Percentiles rank a stretch among this genome's conserved stretches.
These are phyloP conservation scores for Pseudonectria buxi DNA, from an alignment of 2,329 filamentous ascomycete genomes.

Conservation along the genomic window DNA sequence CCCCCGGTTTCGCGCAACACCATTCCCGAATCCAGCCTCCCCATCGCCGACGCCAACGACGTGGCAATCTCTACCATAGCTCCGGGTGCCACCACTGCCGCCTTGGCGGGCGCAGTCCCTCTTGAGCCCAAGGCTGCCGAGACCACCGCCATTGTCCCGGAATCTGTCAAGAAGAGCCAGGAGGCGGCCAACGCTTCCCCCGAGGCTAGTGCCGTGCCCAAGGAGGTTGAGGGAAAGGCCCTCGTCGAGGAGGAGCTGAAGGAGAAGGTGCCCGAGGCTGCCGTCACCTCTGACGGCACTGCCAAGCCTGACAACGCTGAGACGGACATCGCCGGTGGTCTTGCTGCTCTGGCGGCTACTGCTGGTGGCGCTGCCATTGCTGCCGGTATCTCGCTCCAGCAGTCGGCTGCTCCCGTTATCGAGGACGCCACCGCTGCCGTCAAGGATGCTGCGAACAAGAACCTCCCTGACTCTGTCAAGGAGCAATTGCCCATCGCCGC, in stretches of 20 bases:
- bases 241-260: conserved; percentile 65
- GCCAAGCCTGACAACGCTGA: conserved; percentile 48
- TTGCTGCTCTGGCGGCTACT: conserved; percentile 32
- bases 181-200: conserved; percentile 55
- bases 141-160: conserved; percentile 21
- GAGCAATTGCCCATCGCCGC: conserved; percentile 43
- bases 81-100: conserved; percentile 58
- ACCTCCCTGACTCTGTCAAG: conserved; percentile 49
- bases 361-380: conserved; percentile 28
- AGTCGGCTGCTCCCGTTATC: conserved; percentile 32
- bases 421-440: conserved; percentile 29
- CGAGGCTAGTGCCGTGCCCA: conserved; percentile 60
- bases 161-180: conserved; percentile 65
- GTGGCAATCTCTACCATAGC: conserved; percentile 46
- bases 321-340: conserved; percentile 31
- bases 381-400: conserved; percentile 29
- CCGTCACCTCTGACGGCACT: conserved; percentile 50
- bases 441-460: conserved; percentile 35
- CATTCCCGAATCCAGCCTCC: conserved; percentile 78
- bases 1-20: conserved; percentile 54
- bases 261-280: conserved; percentile 56
- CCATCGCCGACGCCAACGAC: conserved; percentile 43
- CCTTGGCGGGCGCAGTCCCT: conserved; percentile 61
- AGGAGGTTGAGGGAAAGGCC: conserved; percentile 65
- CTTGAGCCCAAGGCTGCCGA: conserved; percentile 44